Evolutionary conservation across 73 alveolate species (phyloP).

Genomic region (Paraurostyla sp.): DNA sequence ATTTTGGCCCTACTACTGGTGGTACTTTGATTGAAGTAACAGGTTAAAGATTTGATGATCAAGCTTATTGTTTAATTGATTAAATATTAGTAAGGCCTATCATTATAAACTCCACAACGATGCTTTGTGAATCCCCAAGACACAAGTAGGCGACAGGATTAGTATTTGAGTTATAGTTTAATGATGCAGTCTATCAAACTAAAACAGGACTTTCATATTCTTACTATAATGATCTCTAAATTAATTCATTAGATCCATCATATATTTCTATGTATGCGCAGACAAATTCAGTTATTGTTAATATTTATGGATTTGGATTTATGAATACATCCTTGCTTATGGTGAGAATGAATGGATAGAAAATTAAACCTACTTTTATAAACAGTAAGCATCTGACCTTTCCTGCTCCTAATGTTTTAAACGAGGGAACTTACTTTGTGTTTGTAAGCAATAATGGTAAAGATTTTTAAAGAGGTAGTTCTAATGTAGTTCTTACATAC

Average conservation of each 20-base stretch:
- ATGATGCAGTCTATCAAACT: conserved; percentile 36
- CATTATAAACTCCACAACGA: background rate
- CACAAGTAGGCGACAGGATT: background rate
- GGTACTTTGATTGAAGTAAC: conserved; percentile 54
- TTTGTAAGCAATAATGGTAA: conserved; percentile 46
- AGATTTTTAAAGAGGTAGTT: conserved; percentile 42
- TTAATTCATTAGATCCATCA: conserved; percentile 30
- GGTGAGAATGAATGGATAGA: conserved; percentile 45
- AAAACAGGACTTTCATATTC: conserved; percentile 26
- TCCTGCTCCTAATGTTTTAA: conserved; percentile 30
- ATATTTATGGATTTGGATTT: conserved; percentile 59
- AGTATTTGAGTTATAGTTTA: conserved; percentile 21
- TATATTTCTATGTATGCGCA: conserved; percentile 49
- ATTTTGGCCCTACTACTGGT: conserved; percentile 70
- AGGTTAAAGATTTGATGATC: conserved; percentile 34
- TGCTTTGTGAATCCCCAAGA: conserved; percentile 41
- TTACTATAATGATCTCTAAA: conserved; percentile 53
- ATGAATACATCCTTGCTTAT: background rate
- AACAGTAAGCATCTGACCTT: background rate
- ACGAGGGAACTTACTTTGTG: conserved; percentile 30
- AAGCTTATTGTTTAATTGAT: conserved; percentile 14
- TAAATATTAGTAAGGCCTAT: background rate
- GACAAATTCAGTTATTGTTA: conserved; percentile 34
- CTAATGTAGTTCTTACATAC: conserved; percentile 4
- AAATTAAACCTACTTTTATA: conserved; percentile 4